These are phyloP conservation scores for Golubevia sp. DNA, from an alignment of 1,284 basidiomycete genomes.

Conservation along the genomic window DNA sequence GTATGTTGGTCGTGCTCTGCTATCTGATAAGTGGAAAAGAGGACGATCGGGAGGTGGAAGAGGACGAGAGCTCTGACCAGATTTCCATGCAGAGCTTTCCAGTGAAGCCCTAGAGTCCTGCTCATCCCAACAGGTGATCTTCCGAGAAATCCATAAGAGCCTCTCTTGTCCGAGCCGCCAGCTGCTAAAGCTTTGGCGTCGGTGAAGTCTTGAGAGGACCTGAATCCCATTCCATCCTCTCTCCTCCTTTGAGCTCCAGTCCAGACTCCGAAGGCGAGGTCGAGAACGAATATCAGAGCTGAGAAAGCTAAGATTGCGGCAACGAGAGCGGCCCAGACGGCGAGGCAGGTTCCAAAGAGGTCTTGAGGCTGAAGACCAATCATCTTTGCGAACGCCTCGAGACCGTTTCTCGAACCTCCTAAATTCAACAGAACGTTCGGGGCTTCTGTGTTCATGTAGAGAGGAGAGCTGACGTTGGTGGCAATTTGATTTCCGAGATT, in stretches of 20 bases:
- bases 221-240: no score
- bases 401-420: constrained; percentile 65
- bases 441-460: constrained; percentile 74
- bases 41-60: constrained; percentile 90
- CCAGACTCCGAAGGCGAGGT: no score
- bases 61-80: constrained; percentile 83
- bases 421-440: constrained; percentile 75
- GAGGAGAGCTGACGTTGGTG: constrained; percentile 71
- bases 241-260: no score
- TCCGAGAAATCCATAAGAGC: no score
- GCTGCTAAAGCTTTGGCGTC: no score
- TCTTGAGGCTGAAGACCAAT: constrained; percentile 80
- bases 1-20: constrained; percentile 67
- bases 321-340: constrained; percentile 79
- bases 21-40: constrained; percentile 87
- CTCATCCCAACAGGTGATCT: no score
- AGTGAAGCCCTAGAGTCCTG: constrained; percentile 13
- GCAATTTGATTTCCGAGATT: constrained; percentile 66
- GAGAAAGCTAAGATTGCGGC: constrained; percentile 75
- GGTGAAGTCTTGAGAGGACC: no score
- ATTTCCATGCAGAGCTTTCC: constrained; percentile 72
- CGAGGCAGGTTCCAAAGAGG: constrained; percentile 80
- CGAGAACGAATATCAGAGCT: constrained; percentile 70
- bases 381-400: constrained; percentile 77
- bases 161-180: no score